Evolutionary conservation across 495 filamentous ascomycete species (phyloP), one percentile per base, ranked within the genome.

Genomic region (Daldinia concentrica): DNA sequence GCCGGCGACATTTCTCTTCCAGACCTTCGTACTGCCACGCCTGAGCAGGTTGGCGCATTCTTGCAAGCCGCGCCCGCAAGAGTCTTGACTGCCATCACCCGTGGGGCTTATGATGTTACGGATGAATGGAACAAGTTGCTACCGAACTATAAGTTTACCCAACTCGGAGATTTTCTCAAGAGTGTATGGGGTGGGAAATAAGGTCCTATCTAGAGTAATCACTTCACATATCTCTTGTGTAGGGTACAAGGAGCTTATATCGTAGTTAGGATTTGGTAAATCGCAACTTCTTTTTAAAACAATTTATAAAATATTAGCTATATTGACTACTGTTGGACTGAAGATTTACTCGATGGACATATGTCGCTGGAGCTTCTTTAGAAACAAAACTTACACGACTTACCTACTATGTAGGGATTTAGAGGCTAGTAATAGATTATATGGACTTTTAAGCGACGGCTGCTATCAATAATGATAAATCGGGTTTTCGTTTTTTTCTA

Each of bases 51-150:
- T 15, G 77, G 77, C 1, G 19, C 32, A 2, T 62, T 85, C 9
- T 52, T 75, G 14, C 76, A 71, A 51, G 37, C 59, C 1, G 51
- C 82, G 22, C 37, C 74, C 3, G 64, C 62, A 6, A 79, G 81
- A 1, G 73, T 84, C 27, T 50, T 86, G n/a, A 51, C 85, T 11
- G 78, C 66, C 7, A 76, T 78, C 45, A 51, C 71, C 5, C 74
- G 66, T 0, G 80, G 81, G 11, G 79, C 77, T 0, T 82, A 75
- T 59, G 66, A 69, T 55, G 79, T 83, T 0, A 82, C 82, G 36
- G 82, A 86, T 57, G 84, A 82, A 62, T 85, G 80, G 77, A 90
- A 89, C 68, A 73, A 72, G 22, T 41, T 87, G 30, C 57, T 89
- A 30, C 84, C 86, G 0, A 82, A 86, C 32, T 86, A 84, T 58